phyloP scores from a whole-genome alignment of 768 basidiomycete species.

The Tylopilus cervinicoccineus region DNA sequence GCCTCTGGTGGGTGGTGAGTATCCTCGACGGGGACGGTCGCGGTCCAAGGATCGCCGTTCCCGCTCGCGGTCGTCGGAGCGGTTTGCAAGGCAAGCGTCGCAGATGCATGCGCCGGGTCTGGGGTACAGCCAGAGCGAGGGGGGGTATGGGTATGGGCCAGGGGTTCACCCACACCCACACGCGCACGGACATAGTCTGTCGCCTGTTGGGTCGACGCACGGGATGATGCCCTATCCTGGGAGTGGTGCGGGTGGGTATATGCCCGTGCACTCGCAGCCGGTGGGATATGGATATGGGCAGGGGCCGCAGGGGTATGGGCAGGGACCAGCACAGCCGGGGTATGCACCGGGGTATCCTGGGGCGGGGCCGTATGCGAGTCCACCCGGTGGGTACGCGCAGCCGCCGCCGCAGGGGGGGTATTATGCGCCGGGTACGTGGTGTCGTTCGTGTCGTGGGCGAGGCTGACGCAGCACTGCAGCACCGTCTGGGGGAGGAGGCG shows the following conservation, averaged over 20 bases:
- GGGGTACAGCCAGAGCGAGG: neutral
- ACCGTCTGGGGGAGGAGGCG: neutral
- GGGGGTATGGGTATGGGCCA: neutral
- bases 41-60: neutral
- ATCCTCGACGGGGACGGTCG: neutral
- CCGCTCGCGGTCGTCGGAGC: neutral
- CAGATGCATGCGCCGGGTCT: neutral
- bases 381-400: neutral
- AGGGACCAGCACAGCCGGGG: neutral
- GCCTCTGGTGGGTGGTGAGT: neutral
- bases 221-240: neutral
- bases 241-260: neutral
- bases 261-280: conserved; percentile 5
- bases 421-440: conserved; percentile 35
- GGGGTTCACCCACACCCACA: neutral
- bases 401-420: neutral
- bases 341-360: too few relatives aligned
- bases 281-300: neutral
- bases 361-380: too few relatives aligned
- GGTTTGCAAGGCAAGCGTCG: neutral
- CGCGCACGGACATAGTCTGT: neutral
- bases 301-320: neutral
- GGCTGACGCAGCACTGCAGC: too few relatives aligned
- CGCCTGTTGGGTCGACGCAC: neutral
- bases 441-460: neutral